A percentile compares a stretch with the other conserved stretches of the same genome.
Evolutionary conservation across 768 basidiomycete genomes (phyloP).

Genomic region (Coprinellus micaceus): DNA sequence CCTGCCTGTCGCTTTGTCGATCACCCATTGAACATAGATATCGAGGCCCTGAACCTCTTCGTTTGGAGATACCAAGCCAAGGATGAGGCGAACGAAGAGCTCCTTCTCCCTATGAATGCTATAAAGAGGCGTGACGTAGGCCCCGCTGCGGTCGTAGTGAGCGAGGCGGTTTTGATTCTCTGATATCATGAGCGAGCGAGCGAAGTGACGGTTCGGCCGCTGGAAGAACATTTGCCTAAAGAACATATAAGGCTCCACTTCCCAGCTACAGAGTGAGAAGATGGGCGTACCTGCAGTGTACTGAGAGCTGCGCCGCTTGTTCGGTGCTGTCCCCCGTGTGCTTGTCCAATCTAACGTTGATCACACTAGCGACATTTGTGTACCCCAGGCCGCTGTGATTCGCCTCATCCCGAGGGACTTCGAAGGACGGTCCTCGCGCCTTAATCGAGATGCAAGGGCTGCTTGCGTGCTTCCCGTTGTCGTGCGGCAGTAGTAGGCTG

Average conservation of each 20-base stretch:
- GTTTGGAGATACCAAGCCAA: neutral
- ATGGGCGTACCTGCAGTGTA: neutral
- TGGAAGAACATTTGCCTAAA: neutral
- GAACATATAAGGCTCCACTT: neutral
- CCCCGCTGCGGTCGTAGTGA: slow-evolving; percentile 5
- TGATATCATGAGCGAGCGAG: neutral
- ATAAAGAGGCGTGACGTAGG: neutral
- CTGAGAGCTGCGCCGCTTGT: neutral
- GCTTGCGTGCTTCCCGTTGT: no score
- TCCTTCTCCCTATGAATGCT: neutral
- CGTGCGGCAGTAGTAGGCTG: no score
- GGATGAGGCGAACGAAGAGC: neutral
- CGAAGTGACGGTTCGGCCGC: slow-evolving; percentile 3
- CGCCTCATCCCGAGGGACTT: no score
- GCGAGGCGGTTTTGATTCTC: neutral
- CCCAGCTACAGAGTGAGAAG: neutral
- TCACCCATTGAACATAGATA: neutral
- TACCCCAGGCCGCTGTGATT: no score
- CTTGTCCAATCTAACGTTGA: no score
- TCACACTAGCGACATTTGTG: no score
- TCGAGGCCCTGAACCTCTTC: neutral
- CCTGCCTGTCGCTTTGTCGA: neutral
- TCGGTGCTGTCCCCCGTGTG: no score
- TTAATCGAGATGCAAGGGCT: no score
- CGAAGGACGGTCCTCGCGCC: no score